A percentile compares a stretch with the other conserved stretches of the same genome.
phyloP scores from a whole-genome alignment of 2,329 filamentous ascomycete genomes.

The Fusarium clavum region DNA sequence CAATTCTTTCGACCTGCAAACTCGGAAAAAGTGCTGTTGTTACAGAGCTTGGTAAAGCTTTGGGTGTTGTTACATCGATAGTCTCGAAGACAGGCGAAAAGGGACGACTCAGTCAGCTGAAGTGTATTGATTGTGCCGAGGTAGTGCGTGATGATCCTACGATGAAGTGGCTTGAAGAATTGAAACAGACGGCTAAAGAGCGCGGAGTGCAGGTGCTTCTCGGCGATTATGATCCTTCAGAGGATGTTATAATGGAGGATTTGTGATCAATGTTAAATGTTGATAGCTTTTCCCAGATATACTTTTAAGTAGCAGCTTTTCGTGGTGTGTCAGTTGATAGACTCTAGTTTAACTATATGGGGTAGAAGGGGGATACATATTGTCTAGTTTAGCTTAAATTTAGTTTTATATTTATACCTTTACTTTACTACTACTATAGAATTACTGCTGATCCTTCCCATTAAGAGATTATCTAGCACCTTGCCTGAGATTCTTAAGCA shows the following conservation, averaged over 20 bases:
- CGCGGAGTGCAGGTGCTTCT: background rate
- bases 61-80: background rate
- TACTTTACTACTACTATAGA: no score
- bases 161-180: background rate
- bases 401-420: no score
- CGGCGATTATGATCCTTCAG: background rate
- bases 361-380: no score
- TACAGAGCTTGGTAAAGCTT: background rate
- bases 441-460: no score
- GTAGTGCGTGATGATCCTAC: background rate
- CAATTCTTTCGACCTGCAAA: background rate
- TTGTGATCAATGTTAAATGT: no score
- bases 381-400: no score
- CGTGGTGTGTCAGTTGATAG: no score
- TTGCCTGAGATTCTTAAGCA: no score
- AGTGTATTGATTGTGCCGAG: background rate
- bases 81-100: background rate
- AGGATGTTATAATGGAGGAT: background rate
- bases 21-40: background rate
- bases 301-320: no score
- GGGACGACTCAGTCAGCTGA: background rate
- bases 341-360: no score
- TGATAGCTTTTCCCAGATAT: no score
- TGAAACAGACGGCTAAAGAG: background rate
- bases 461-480: no score